Percentiles rank a stretch among this genome's conserved stretches.
phyloP scores from a whole-genome alignment of 768 basidiomycete genomes.

The Phlegmacium glaucopus region DNA sequence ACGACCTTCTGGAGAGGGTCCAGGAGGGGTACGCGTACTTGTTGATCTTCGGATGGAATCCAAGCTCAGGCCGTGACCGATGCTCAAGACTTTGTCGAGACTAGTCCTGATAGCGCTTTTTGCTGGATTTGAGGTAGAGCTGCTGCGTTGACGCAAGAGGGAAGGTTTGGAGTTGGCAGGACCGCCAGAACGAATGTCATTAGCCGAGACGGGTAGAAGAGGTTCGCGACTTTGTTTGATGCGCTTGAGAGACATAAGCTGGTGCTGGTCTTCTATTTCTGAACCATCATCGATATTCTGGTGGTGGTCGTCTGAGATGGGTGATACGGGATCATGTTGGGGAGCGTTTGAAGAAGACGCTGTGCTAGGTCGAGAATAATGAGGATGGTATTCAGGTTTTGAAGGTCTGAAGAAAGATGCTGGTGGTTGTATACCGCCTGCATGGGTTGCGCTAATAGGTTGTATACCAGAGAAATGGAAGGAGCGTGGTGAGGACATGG shows the following conservation, averaged over 20 bases:
- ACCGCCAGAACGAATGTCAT: slow-evolving; percentile 13
- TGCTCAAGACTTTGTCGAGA: slow-evolving; percentile 57
- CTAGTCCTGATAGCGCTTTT: slow-evolving; percentile 50
- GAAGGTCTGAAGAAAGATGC: slow-evolving; percentile 77
- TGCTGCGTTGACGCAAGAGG: slow-evolving; percentile 12
- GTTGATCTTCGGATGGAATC: slow-evolving; percentile 42
- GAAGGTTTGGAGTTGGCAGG: slow-evolving; percentile 22
- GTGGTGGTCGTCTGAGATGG: slow-evolving; percentile 38
- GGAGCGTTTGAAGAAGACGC: slow-evolving; percentile 33
- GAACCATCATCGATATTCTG: slow-evolving; percentile 17
- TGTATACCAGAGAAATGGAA: slow-evolving; percentile 18
- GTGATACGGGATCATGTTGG: slow-evolving; percentile 29
- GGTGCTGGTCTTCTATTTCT: slow-evolving; percentile 21
- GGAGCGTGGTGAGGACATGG: slow-evolving; percentile 3
- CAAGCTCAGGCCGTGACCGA: slow-evolving; percentile 48
- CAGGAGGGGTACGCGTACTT: slow-evolving; percentile 14
- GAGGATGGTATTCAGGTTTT: slow-evolving; percentile 47
- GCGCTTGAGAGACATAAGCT: slow-evolving; percentile 34
- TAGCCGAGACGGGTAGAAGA: slow-evolving; percentile 45
- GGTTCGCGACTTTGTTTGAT: slow-evolving; percentile 72
- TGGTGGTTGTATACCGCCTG: slow-evolving; percentile 73
- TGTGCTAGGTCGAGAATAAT: slow-evolving; percentile 33
- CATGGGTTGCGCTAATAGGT: slow-evolving; percentile 48
- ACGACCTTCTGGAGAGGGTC: slow-evolving; percentile 17
- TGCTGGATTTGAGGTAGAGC: slow-evolving; percentile 14